phyloP scores from a whole-genome alignment of 306 rosid genomes.

The Pterocarpus macrocarpus region DNA sequence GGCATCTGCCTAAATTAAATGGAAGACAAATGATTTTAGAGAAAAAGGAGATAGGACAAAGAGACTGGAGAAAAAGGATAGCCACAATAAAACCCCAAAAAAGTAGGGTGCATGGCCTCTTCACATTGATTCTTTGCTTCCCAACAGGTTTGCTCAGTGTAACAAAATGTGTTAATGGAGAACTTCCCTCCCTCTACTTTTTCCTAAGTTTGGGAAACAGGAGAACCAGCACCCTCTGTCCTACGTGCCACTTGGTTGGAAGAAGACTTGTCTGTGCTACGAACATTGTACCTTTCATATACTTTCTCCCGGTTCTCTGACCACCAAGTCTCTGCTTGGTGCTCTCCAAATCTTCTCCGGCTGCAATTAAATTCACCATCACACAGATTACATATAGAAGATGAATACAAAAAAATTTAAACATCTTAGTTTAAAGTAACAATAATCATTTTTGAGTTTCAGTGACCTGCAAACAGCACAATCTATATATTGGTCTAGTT shows the following conservation, averaged over 20 bases:
- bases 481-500: not conserved
- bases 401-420: not conserved
- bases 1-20: slow-evolving; percentile 67
- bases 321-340: slow-evolving; percentile 99
- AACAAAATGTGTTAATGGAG: slow-evolving; percentile 64
- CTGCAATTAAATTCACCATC: slow-evolving; percentile 58
- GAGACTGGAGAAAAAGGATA: not conserved
- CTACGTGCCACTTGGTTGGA: slow-evolving; percentile 62
- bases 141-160: slow-evolving; percentile 44
- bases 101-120: slow-evolving; percentile 41
- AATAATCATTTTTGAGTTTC: slow-evolving; percentile 10
- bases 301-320: slow-evolving; percentile 91
- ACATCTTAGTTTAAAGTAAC: not conserved
- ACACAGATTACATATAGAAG: slow-evolving; percentile 31
- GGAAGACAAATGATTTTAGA: slow-evolving; percentile 50
- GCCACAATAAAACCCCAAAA: slow-evolving; percentile 29
- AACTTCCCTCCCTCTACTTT: slow-evolving; percentile 43
- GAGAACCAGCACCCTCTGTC: slow-evolving; percentile 64
- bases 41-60: slow-evolving; percentile 17
- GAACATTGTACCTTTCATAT: slow-evolving; percentile 85
- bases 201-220: slow-evolving; percentile 65
- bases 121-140: slow-evolving; percentile 48
- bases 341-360: slow-evolving; percentile 97
- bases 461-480: not conserved
- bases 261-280: slow-evolving; percentile 73